Evolutionary conservation across 768 basidiomycete genomes (phyloP).

Genomic region (Podaxis sp.): DNA sequence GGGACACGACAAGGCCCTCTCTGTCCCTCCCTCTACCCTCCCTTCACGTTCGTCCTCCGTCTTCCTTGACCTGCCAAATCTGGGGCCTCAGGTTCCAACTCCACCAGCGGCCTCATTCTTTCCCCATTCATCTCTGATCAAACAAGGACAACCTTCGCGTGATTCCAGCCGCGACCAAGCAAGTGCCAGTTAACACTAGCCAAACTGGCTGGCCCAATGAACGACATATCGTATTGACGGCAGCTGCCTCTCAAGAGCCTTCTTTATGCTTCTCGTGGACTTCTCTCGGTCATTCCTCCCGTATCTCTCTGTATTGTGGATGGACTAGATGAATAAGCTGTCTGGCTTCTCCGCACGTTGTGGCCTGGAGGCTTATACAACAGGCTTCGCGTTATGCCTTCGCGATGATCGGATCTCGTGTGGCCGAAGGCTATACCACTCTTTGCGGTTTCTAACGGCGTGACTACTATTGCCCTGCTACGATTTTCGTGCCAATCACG

Average conservation of each 20-base stretch:
- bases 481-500: not conserved
- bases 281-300: conserved; percentile 3
- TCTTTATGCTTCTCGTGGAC: not conserved
- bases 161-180: not conserved
- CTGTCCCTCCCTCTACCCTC: not conserved
- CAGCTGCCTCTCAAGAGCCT: not conserved
- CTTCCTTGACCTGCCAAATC: not conserved
- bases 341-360: not conserved
- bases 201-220: not conserved
- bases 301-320: conserved; percentile 2
- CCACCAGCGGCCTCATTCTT: not conserved
- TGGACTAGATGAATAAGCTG: not conserved
- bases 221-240: not conserved
- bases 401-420: too few species aligned
- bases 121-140: conserved; percentile 12
- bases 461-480: not conserved
- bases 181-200: not conserved
- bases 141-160: conserved; percentile 8
- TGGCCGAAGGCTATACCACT: not conserved
- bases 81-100: not conserved
- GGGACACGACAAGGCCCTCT: not conserved
- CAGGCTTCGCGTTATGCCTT: not conserved
- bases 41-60: not conserved
- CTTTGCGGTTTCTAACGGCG: not conserved
- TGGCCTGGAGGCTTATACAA: not conserved